A percentile compares a stretch with the other conserved stretches of the same genome.
phyloP scores from a whole-genome alignment of 768 basidiomycete genomes.

The Tylopilus sp. region DNA sequence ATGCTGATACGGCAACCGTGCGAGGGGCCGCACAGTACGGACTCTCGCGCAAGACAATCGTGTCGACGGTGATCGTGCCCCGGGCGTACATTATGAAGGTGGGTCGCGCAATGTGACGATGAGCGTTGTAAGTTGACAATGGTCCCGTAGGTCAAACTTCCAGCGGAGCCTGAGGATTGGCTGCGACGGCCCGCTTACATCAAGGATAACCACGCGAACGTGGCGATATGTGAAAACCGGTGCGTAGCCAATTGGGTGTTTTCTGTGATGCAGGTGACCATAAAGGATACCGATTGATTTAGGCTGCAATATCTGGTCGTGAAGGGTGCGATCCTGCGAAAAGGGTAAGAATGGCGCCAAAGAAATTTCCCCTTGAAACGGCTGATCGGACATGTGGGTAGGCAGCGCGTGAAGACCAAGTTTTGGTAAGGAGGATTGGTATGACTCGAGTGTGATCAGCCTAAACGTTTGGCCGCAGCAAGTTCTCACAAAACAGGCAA shows the following conservation, averaged over 20 bases:
- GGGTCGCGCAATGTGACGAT: slow-evolving; percentile 16
- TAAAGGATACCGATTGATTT: slow-evolving; percentile 23
- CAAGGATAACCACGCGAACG: slow-evolving; percentile 68
- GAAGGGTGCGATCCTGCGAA: slow-evolving; percentile 82
- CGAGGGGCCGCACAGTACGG: slow-evolving; percentile 90
- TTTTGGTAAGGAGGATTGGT: slow-evolving; percentile 58
- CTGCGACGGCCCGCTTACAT: slow-evolving; percentile 85
- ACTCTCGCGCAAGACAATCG: slow-evolving; percentile 67
- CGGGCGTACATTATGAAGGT: slow-evolving; percentile 87
- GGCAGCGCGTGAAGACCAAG: slow-evolving; percentile 78
- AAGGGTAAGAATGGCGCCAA: slow-evolving; percentile 56
- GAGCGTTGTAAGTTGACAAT: background rate
- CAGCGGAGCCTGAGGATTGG: slow-evolving; percentile 83
- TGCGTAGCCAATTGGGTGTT: slow-evolving; percentile 23
- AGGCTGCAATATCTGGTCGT: slow-evolving; percentile 86
- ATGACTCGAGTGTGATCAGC: slow-evolving; percentile 3
- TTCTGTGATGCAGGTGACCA: slow-evolving; percentile 8
- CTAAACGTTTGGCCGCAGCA: slow-evolving; percentile 40
- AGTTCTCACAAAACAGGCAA: slow-evolving; percentile 60
- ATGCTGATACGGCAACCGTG: slow-evolving; percentile 85
- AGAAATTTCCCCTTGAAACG: slow-evolving; percentile 13
- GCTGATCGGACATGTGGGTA: slow-evolving; percentile 28
- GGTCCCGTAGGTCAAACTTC: slow-evolving; percentile 68
- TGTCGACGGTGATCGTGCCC: slow-evolving; percentile 80
- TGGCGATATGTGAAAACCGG: slow-evolving; percentile 84